Evolutionary conservation across 2,329 filamentous ascomycete species (phyloP), one percentile per base, ranked within the genome.

Genomic region (Fusarium torulosum): DNA sequence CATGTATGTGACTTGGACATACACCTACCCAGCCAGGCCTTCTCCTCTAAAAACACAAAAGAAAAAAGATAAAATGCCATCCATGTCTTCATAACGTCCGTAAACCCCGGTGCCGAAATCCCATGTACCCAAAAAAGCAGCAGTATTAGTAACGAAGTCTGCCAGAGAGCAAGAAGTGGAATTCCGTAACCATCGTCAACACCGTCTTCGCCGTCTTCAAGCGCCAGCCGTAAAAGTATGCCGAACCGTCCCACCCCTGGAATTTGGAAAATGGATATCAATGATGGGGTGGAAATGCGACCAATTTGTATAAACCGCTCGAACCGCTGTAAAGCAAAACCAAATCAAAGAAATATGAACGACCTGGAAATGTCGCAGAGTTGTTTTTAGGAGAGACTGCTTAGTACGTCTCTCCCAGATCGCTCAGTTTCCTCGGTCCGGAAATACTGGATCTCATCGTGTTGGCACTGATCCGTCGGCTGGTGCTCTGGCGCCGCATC

Each of bases 381-480:
- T 51, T 55, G 53, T 58, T 6, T 41, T 31, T 25, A 31, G 50
- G 61, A 41, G 53, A 29, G 46, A 61, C 51, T 59, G 20, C 63
- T 78, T 75, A 86, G 66, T 86, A 87, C 10, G 85, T 86, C 79
- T 87, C 85, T 55, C 84, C 85, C 60, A 86, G 74, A 62, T 86
- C 85, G 60, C 79, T 79, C 56, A 86, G 70, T 65, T 78, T 83
- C 70, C 78, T 78, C 44, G 76, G 72, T 40, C 77, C 77, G 52
- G 74, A 74, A 27, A 74, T 72, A 58, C 74, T 76, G n/a, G 75
- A 71, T 55, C 78, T 74, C 17, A 71, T 69, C 29, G 70, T 77
- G 56, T 77, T 81, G 72, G 43, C 49, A 19, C 80, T 83, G 41
- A 79, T 80, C 67, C 82, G 80, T 60, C 79, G 79, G 9, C 78